phyloP scores from a whole-genome alignment of 1,284 basidiomycete species.

The Marasmius tenuissimus region DNA sequence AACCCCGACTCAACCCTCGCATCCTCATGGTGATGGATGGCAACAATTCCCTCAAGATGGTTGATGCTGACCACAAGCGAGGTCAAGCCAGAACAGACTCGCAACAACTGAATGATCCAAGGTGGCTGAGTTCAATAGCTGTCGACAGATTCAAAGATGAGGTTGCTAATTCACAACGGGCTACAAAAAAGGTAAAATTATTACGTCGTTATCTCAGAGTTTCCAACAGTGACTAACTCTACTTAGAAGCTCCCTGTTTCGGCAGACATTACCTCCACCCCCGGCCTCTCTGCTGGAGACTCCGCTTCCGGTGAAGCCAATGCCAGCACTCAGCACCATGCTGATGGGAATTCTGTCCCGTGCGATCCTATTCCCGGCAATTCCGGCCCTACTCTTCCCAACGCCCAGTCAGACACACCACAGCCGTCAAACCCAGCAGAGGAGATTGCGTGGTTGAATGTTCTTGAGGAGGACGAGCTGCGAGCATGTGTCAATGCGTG shows the following conservation, averaged over 20 bases:
- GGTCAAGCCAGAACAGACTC: conserved; percentile 19
- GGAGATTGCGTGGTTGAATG: conserved; percentile 13
- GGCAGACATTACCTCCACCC: no score
- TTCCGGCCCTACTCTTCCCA: no score
- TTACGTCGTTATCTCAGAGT: no score
- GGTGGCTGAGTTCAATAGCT: conserved; percentile 17
- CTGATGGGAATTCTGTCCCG: no score
- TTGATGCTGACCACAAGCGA: conserved; percentile 16
- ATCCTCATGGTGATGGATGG: conserved; percentile 30
- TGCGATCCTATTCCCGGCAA: no score
- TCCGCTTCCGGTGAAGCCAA: no score
- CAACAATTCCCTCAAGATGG: conserved; percentile 34
- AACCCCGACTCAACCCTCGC: not conserved
- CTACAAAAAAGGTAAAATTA: not conserved
- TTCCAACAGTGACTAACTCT: no score
- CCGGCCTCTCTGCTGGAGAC: no score
- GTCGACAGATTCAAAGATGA: conserved; percentile 33
- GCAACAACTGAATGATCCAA: not conserved
- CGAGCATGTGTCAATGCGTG: conserved; percentile 18
- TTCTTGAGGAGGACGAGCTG: conserved; percentile 8
- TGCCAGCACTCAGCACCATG: no score
- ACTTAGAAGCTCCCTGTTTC: not conserved
- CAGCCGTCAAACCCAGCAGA: not conserved
- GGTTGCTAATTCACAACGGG: conserved; percentile 15
- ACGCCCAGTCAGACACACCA: no score